Conservation (phyloP, 805 yeast species). For the Lachancea thermotolerans region DNA sequence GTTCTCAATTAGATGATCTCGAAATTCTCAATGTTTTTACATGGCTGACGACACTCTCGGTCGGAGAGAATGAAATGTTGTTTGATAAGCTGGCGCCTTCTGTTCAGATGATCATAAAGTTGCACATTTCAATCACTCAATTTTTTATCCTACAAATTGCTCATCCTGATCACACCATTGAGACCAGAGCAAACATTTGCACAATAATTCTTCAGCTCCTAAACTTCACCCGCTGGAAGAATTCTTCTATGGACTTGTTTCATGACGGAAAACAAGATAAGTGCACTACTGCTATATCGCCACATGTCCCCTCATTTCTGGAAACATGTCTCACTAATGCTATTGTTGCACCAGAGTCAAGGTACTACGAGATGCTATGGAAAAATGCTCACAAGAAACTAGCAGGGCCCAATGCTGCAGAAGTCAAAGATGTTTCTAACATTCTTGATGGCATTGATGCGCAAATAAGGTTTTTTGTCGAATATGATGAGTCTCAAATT, state of each 20-base stretch:
- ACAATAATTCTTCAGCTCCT: slow-evolving; percentile 56
- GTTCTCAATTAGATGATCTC: slow-evolving; percentile 43
- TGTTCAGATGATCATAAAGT: slow-evolving; percentile 54
- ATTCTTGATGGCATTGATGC: slow-evolving; percentile 18
- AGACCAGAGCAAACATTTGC: slow-evolving; percentile 64
- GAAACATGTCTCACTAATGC: slow-evolving; percentile 75
- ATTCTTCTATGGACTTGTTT: slow-evolving; percentile 49
- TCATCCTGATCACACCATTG: slow-evolving; percentile 50
- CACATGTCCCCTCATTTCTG: slow-evolving; percentile 72
- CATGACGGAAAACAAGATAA: slow-evolving; percentile 19
- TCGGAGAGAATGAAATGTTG: slow-evolving; percentile 38
- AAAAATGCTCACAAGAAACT: slow-evolving; percentile 40
- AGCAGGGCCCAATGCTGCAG: slow-evolving; percentile 12
- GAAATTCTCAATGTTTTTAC: slow-evolving; percentile 60
- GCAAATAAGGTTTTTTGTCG: slow-evolving; percentile 26
- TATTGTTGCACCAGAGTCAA: slow-evolving; percentile 71
- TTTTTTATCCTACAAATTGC: slow-evolving; percentile 60
- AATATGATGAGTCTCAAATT: slow-evolving; percentile 30
- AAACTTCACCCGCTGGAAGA: slow-evolving; percentile 59
- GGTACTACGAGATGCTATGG: slow-evolving; percentile 69
- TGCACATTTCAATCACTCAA: slow-evolving; percentile 60
- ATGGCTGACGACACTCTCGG: slow-evolving; percentile 56
- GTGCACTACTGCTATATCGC: slow-evolving; percentile 28
- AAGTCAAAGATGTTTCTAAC: slow-evolving; percentile 27
- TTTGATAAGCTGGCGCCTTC: slow-evolving; percentile 58